Evolutionary conservation across 148 eudicot species (phyloP).

Genomic region (Vaccinium vitisidaea): DNA sequence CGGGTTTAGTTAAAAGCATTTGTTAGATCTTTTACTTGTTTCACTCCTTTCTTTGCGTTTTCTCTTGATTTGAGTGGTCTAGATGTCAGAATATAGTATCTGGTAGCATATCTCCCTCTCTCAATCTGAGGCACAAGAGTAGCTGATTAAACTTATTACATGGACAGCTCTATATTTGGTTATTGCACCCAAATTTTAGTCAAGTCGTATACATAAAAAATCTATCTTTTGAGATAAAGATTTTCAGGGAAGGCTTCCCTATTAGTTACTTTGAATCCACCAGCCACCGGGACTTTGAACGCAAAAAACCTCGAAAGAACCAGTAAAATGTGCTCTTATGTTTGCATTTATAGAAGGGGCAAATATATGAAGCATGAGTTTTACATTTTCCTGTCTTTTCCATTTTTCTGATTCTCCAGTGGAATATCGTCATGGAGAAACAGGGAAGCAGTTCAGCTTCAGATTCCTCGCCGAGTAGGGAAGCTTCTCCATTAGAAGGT

Average conservation of each 20-base stretch:
- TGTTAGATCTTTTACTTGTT: neutral
- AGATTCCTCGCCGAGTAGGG: conserved; percentile 83
- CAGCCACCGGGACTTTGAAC: neutral
- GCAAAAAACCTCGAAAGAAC: neutral
- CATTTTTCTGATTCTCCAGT: conserved; percentile 12
- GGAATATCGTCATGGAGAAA: conserved; percentile 20
- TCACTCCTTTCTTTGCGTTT: neutral
- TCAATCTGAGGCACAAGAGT: neutral
- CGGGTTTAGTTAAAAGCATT: neutral
- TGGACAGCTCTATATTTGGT: neutral
- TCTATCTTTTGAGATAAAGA: neutral
- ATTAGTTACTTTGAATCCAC: neutral
- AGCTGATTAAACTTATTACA: neutral
- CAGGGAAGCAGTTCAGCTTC: conserved; percentile 84
- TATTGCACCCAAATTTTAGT: neutral
- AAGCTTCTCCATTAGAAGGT: conserved; percentile 60
- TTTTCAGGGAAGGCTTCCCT: neutral
- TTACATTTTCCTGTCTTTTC: neutral
- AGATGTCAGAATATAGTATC: neutral
- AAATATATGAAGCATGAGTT: neutral
- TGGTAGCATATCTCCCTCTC: neutral
- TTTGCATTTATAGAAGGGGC: neutral
- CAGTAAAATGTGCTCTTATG: neutral
- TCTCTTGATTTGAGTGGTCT: neutral
- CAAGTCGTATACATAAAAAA: neutral